A percentile compares a stretch with the other conserved stretches of the same genome.
Conservation (phyloP, 805 yeast genomes). For the Saccharomycopsis sp. region DNA sequence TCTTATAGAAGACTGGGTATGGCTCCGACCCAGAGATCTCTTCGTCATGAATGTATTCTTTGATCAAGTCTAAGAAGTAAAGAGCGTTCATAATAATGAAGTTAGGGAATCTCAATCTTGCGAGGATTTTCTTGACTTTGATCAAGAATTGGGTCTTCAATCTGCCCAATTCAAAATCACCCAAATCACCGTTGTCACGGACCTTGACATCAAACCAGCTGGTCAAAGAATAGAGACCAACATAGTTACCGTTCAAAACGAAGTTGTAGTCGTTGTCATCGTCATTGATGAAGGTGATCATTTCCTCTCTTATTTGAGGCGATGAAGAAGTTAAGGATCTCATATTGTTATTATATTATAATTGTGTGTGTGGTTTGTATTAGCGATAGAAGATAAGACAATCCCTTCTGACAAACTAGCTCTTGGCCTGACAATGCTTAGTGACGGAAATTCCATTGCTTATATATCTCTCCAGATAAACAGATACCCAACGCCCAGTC, state of each 20-base stretch:
- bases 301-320: constrained; percentile 10
- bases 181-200: constrained; percentile 8
- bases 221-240: constrained; percentile 19
- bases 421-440: too few relatives aligned
- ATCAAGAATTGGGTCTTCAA: constrained; percentile 20
- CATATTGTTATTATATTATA: constrained; percentile 4
- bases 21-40: constrained; percentile 3
- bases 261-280: constrained; percentile 17
- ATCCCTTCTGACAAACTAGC: too few relatives aligned
- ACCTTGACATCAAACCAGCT: constrained; percentile 17
- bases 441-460: not conserved
- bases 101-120: constrained; percentile 20
- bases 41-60: constrained; percentile 14
- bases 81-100: constrained; percentile 19
- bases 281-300: constrained; percentile 17
- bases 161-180: constrained; percentile 17
- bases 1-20: constrained; percentile 18
- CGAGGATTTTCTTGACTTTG: constrained; percentile 20
- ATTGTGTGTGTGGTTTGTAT: too few relatives aligned
- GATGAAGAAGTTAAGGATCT: constrained; percentile 18
- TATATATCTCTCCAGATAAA: not conserved
- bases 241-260: constrained; percentile 20
- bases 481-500: not conserved
- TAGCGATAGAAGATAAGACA: too few relatives aligned
- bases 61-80: constrained; percentile 20